A percentile compares a stretch with the other conserved stretches of the same genome.
These are phyloP conservation scores for Macroventuria anomochaeta DNA, from an alignment of 2,329 filamentous ascomycete genomes.

Conservation along the genomic window DNA sequence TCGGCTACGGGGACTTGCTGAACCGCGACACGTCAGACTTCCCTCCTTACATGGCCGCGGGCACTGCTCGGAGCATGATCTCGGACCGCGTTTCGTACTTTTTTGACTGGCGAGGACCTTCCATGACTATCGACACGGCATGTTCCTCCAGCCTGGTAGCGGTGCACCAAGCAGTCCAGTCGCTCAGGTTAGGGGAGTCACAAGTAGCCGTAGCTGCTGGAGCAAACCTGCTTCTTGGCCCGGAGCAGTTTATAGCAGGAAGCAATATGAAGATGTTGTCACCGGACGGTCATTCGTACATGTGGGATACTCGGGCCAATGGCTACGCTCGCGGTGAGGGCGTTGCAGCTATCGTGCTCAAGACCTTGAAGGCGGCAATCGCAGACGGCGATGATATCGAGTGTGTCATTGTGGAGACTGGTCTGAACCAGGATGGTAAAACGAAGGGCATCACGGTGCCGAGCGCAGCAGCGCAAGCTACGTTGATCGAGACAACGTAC, in stretches of 20 bases:
- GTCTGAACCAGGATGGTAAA: slow-evolving; percentile 49
- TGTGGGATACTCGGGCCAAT: slow-evolving; percentile 52
- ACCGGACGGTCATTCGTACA: slow-evolving; percentile 31
- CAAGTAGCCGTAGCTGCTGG: slow-evolving; percentile 26
- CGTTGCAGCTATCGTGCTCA: slow-evolving; percentile 58
- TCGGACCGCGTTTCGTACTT: slow-evolving; percentile 49
- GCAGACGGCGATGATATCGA: slow-evolving; percentile 55
- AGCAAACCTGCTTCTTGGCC: slow-evolving; percentile 16
- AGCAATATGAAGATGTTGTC: slow-evolving; percentile 43
- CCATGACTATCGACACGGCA: slow-evolving; percentile 50
- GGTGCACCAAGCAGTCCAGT: slow-evolving; percentile 29
- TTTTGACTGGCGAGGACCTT: slow-evolving; percentile 46
- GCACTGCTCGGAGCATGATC: slow-evolving; percentile 33
- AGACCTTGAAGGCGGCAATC: slow-evolving; percentile 58
- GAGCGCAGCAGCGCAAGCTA: slow-evolving; percentile 53
- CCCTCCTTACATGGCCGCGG: slow-evolving; percentile 31
- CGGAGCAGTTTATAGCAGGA: slow-evolving; percentile 31
- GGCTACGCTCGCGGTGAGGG: slow-evolving; percentile 63
- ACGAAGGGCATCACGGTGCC: slow-evolving; percentile 52
- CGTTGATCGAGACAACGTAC: slow-evolving; percentile 44
- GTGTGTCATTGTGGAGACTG: slow-evolving; percentile 47
- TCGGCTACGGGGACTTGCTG: slow-evolving; percentile 18
- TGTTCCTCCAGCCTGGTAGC: slow-evolving; percentile 46
- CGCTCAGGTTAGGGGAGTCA: slow-evolving; percentile 20
- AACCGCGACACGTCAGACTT: slow-evolving; percentile 4